A percentile compares a stretch with the other conserved stretches of the same genome.
Conservation (phyloP, 1,139 yeast species). For the Scheffersomyces segobiensis region DNA sequence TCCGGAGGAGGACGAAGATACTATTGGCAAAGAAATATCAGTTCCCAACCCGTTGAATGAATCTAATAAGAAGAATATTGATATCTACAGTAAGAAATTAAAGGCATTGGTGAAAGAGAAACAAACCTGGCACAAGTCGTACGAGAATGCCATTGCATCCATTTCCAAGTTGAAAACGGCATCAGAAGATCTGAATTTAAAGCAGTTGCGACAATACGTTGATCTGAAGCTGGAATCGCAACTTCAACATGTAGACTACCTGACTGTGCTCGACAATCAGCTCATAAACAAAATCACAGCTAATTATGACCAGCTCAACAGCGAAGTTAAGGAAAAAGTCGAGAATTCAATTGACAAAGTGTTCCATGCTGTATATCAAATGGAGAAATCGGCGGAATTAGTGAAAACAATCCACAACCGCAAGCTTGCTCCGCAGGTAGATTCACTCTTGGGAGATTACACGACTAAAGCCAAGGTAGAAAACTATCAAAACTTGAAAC, state of each 20-base stretch:
- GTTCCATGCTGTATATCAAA: constrained; percentile 15
- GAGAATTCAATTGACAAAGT: constrained; percentile 13
- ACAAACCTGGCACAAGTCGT: constrained; percentile 47
- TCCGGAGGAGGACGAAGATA: constrained; percentile 22
- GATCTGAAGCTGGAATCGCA: constrained; percentile 1
- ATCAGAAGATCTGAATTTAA: constrained; percentile 7
- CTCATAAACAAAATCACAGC: constrained; percentile 9
- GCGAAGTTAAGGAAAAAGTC: constrained; percentile 5
- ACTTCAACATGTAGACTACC: background rate
- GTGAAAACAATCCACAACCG: constrained; percentile 8
- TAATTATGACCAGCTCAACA: constrained; percentile 8
- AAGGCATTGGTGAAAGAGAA: constrained; percentile 46
- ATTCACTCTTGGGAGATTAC: constrained; percentile 9
- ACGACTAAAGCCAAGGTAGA: constrained; percentile 7
- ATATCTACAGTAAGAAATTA: constrained; percentile 36
- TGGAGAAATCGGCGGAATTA: constrained; percentile 11
- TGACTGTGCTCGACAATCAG: constrained; percentile 8
- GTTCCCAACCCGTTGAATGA: constrained; percentile 16
- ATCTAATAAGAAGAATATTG: constrained; percentile 12
- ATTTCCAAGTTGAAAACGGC: constrained; percentile 16
- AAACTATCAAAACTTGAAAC: constrained; percentile 3
- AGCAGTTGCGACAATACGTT: constrained; percentile 7
- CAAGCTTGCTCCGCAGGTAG: constrained; percentile 5
- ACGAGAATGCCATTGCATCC: constrained; percentile 20
- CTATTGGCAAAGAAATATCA: constrained; percentile 19